Percentiles rank a stretch among this genome's conserved stretches.
Evolutionary conservation across 2,329 filamentous ascomycete genomes (phyloP).

Genomic region (Calonectria honghensis): DNA sequence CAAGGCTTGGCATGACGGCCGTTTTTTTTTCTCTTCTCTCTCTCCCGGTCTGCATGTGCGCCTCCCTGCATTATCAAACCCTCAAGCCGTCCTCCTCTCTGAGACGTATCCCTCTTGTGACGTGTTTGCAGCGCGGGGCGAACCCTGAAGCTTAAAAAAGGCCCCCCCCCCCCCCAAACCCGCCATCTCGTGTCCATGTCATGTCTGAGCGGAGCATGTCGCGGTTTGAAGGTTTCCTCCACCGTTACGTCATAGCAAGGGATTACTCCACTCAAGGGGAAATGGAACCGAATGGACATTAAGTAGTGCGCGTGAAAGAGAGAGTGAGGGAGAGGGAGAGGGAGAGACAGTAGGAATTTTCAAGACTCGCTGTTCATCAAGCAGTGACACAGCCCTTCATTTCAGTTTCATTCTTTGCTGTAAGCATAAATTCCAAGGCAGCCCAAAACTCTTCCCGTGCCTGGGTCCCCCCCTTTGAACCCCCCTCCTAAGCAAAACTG

Average conservation of each 20-base stretch:
- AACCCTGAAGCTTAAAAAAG: constrained; percentile 1
- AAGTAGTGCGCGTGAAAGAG: no score
- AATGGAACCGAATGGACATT: not conserved
- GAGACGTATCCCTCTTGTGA: not conserved
- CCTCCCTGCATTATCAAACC: not conserved
- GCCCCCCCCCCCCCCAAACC: not conserved
- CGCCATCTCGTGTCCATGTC: not conserved
- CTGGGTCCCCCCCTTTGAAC: not conserved
- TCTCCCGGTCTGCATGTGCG: not conserved
- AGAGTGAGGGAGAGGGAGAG: not conserved
- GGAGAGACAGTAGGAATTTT: not conserved
- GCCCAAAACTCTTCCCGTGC: not conserved
- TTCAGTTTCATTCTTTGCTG: constrained; percentile 13
- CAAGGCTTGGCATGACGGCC: not conserved
- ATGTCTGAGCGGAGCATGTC: not conserved
- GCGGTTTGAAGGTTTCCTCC: not conserved
- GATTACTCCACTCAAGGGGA: not conserved
- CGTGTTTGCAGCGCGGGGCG: not conserved
- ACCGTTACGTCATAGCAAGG: not conserved
- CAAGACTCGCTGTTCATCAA: not conserved
- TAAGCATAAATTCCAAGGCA: constrained; percentile 12
- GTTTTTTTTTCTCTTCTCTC: not conserved
- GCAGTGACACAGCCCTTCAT: not conserved
- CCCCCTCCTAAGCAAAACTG: not conserved
- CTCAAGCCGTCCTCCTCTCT: not conserved